Percentiles rank a stretch among this genome's conserved stretches.
Conservation (phyloP, 306 rosid genomes). For the Medicago lupulina region DNA sequence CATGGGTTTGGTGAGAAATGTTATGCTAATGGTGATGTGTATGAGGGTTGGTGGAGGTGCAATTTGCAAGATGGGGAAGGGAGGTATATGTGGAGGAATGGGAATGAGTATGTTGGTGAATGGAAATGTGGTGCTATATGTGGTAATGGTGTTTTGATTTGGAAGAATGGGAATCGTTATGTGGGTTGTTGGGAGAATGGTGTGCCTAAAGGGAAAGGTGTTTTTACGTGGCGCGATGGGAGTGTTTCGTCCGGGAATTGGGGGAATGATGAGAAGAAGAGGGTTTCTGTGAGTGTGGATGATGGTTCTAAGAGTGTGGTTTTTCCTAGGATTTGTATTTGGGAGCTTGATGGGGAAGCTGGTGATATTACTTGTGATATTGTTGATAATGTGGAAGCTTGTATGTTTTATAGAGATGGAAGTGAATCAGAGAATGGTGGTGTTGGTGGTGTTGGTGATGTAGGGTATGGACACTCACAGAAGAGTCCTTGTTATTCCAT, state of each 20-base stretch:
- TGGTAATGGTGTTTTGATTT: slow-evolving; percentile 56
- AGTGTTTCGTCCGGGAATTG: slow-evolving; percentile 24
- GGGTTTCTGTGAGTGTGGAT: slow-evolving; percentile 38
- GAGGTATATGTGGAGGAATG: slow-evolving; percentile 62
- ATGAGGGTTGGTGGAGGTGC: slow-evolving; percentile 56
- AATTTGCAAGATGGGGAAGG: slow-evolving; percentile 61
- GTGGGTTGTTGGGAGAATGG: slow-evolving; percentile 64
- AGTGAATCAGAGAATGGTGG: slow-evolving; percentile 39
- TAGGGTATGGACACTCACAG: slow-evolving; percentile 26
- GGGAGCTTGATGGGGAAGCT: slow-evolving; percentile 71
- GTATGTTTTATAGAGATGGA: slow-evolving; percentile 54
- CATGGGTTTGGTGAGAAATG: slow-evolving; percentile 53
- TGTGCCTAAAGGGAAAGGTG: slow-evolving; percentile 52
- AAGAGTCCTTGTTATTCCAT: slow-evolving; percentile 49
- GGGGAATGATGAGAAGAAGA: slow-evolving; percentile 43
- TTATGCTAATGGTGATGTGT: slow-evolving; percentile 54
- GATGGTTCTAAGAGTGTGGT: slow-evolving; percentile 53
- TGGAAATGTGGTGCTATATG: slow-evolving; percentile 59
- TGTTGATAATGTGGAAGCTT: slow-evolving; percentile 56
- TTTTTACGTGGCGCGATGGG: slow-evolving; percentile 45
- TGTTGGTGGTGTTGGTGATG: slow-evolving; percentile 35
- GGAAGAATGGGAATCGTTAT: slow-evolving; percentile 57
- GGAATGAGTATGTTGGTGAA: slow-evolving; percentile 61
- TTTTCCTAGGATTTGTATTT: slow-evolving; percentile 61
- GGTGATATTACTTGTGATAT: slow-evolving; percentile 71